These are phyloP conservation scores for Suillus subluteus DNA, from an alignment of 768 basidiomycete species.

Conservation along the genomic window DNA sequence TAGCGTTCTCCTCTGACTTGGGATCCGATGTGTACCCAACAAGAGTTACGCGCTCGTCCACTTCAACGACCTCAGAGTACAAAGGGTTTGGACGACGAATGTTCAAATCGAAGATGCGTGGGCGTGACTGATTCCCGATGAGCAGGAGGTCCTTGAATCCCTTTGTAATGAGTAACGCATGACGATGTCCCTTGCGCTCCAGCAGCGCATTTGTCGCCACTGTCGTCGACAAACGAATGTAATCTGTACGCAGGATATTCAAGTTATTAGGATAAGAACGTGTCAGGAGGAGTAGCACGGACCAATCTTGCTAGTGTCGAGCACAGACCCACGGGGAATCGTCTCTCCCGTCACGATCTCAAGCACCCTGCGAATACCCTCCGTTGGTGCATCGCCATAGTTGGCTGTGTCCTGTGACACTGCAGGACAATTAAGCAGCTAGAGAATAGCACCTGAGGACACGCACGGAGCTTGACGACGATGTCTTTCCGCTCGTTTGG, in stretches of 20 bases:
- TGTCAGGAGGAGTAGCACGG: neutral
- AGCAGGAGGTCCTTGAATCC: constrained; percentile 91
- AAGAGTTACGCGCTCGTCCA: constrained; percentile 92
- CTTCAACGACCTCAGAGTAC: constrained; percentile 66
- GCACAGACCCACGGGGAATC: constrained; percentile 65
- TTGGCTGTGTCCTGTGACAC: constrained; percentile 90
- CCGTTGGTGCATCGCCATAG: constrained; percentile 92
- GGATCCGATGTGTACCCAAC: constrained; percentile 95
- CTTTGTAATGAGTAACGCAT: constrained; percentile 88
- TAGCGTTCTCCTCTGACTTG: constrained; percentile 69
- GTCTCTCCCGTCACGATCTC: constrained; percentile 72
- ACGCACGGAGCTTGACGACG: constrained; percentile 83
- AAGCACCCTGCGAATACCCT: constrained; percentile 86
- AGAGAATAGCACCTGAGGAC: constrained; percentile 24
- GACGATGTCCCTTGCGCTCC: constrained; percentile 91
- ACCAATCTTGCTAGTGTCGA: constrained; percentile 86
- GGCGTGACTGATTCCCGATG: constrained; percentile 95
- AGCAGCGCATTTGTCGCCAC: constrained; percentile 96
- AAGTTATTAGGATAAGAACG: neutral
- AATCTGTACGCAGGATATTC: constrained; percentile 52
- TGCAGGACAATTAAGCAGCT: constrained; percentile 31
- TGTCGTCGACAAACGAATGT: constrained; percentile 90
- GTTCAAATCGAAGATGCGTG: constrained; percentile 93
- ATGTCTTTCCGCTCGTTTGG: constrained; percentile 67
- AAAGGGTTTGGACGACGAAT: constrained; percentile 78